Base-by-base conservation (phyloP, 495 filamentous ascomycete species). In the Cryomyces minteri region DNA sequence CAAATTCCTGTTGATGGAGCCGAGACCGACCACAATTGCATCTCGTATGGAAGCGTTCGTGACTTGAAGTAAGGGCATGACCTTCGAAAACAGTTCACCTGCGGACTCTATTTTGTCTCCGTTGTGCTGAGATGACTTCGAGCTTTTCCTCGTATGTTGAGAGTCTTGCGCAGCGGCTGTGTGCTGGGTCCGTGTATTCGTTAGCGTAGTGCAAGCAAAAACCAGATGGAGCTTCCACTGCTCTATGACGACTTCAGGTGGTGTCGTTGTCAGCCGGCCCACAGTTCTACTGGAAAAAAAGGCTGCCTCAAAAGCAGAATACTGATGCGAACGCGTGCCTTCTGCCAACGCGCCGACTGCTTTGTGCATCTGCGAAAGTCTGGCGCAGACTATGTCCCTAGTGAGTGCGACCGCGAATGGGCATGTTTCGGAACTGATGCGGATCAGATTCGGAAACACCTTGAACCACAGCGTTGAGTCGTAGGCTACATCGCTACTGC, bases 211-310 rank as follows among this genome's bases (percentile, higher is more conserved):
- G 58, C 92, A 99, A 5, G 92, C 92, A 62, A 96, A 93, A 39
- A 93, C 83, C 38, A 99, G 70, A 57, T 95, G 95, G n/a, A 96
- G 66, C 61, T 94, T 96, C 88, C 88, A 99, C 60, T 99, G 90
- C 57, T 96, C 90, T 47, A 96, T 74, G 45, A 98, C 66, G 36
- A 92, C 77, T 43, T 93, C 86, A 3, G 87, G 82, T 6, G 87
- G 78, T 29, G 84, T 80, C 4, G 80, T 82, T 31, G 79, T 80
- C 39, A 76, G 41, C 51, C 69, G 38, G 53, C 61, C 69, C 28
- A 62, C 43, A 1, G 62, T 57, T 31, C 68, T 68, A 18, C 46
- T 56, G 36, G 65, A 30, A 10, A 10, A 3, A 14, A 46, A 60
- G 7, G 56, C 57, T 29, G 64, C 55, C 51, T 84, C 82, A 40